A percentile compares a stretch with the other conserved stretches of the same genome.
Evolutionary conservation across 2,329 filamentous ascomycete species (phyloP).

Genomic region (Sporothrix brunneoviolacea): DNA sequence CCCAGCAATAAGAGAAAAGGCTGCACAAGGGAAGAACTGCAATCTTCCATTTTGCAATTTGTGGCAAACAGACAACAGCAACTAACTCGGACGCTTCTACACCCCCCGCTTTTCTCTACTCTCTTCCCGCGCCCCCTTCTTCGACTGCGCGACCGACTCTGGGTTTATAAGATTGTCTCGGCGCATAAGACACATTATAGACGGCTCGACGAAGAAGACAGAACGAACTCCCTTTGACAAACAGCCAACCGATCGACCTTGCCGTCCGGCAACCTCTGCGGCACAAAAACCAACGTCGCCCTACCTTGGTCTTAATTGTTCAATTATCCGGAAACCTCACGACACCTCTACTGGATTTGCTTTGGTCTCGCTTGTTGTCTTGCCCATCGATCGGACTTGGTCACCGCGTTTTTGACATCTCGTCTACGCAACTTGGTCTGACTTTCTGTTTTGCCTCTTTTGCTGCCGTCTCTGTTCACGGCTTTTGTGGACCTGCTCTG

Average conservation of each 20-base stretch:
- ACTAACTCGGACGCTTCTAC: background rate
- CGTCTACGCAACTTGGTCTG: background rate
- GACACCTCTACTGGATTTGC: background rate
- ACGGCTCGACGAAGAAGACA: background rate
- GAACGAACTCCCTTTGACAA: background rate
- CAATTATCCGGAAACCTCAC: constrained; percentile 3
- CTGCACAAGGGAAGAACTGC: too few species aligned
- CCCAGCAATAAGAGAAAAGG: too few species aligned
- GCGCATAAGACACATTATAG: background rate
- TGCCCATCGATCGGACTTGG: background rate
- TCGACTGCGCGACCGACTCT: background rate
- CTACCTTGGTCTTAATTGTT: background rate
- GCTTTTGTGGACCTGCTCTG: background rate
- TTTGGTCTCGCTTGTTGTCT: background rate
- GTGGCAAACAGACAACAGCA: too few species aligned
- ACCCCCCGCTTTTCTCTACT: background rate
- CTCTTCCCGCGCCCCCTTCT: background rate
- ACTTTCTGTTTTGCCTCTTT: background rate
- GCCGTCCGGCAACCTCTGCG: background rate
- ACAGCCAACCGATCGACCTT: constrained; percentile 8
- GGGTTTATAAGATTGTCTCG: background rate
- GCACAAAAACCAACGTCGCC: background rate
- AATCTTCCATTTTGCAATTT: too few species aligned
- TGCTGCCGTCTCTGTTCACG: background rate
- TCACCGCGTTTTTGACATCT: background rate